Percentiles rank a stretch among this genome's conserved stretches.
These are phyloP conservation scores for Calocybe gambosa DNA, from an alignment of 1,284 basidiomycete species.

Conservation along the genomic window DNA sequence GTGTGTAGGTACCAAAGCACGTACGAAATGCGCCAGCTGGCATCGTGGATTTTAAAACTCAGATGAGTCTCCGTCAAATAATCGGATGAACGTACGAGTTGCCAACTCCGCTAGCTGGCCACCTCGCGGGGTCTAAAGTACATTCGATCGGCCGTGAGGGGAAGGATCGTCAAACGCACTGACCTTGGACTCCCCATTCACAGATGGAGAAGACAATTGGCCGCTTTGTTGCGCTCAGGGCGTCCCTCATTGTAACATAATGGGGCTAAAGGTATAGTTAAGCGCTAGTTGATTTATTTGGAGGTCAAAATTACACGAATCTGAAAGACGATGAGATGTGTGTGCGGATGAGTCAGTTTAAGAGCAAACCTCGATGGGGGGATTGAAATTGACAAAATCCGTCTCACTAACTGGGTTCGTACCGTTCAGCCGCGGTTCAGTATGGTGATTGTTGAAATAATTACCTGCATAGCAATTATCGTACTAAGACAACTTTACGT, in stretches of 20 bases:
- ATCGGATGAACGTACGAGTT: constrained; percentile 28
- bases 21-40: constrained; percentile 42
- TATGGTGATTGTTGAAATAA: not conserved
- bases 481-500: constrained; percentile 23
- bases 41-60: not conserved
- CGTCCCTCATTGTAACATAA: constrained; percentile 45
- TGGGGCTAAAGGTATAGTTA: constrained; percentile 27
- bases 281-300: not conserved
- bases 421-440: not conserved
- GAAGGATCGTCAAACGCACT: not conserved
- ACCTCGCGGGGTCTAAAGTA: constrained; percentile 36
- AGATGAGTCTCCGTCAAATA: not conserved
- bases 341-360: not conserved
- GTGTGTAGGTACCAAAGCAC: constrained; percentile 5
- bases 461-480: constrained; percentile 42
- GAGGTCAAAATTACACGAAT: constrained; percentile 25
- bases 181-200: constrained; percentile 45
- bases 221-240: constrained; percentile 39
- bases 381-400: constrained; percentile 39
- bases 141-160: not conserved
- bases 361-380: constrained; percentile 30
- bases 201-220: constrained; percentile 49
- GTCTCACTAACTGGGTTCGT: constrained; percentile 28
- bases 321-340: constrained; percentile 12
- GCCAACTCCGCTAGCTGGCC: constrained; percentile 38